A percentile compares a stretch with the other conserved stretches of the same genome.
These are phyloP conservation scores for Tetrapyrgos nigripes DNA, from an alignment of 1,284 basidiomycete genomes.

Conservation along the genomic window DNA sequence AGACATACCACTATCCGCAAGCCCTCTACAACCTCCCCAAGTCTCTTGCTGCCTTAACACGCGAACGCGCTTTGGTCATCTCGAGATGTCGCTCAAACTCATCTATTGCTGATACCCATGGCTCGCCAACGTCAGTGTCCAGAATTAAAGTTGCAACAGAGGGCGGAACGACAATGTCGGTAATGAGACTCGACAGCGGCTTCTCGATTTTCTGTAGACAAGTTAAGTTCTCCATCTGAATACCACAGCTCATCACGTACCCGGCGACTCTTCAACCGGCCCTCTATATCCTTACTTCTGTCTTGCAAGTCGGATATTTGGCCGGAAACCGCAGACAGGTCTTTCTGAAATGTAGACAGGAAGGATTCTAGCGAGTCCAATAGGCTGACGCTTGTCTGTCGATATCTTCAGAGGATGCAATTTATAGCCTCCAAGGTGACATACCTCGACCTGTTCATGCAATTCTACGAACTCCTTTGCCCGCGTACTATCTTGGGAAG, in stretches of 20 bases:
- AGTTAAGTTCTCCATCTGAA: constrained; percentile 9
- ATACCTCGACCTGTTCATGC: constrained; percentile 78
- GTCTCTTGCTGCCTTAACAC: constrained; percentile 87
- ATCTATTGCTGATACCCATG: constrained; percentile 83
- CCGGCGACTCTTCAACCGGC: constrained; percentile 81
- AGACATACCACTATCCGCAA: constrained; percentile 80
- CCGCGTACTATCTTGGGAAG: constrained; percentile 28
- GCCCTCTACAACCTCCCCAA: constrained; percentile 84
- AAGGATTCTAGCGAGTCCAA: constrained; percentile 89
- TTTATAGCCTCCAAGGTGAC: neutral
- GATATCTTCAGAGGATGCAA: constrained; percentile 7
- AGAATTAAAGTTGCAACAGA: constrained; percentile 80
- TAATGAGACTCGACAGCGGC: constrained; percentile 82
- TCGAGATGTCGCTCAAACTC: constrained; percentile 83
- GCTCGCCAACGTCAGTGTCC: constrained; percentile 82
- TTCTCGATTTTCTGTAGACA: constrained; percentile 81
- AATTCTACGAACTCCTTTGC: constrained; percentile 83
- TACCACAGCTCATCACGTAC: constrained; percentile 52
- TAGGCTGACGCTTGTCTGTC: constrained; percentile 76
- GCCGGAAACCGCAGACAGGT: constrained; percentile 91
- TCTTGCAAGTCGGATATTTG: constrained; percentile 95
- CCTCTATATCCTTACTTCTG: constrained; percentile 90
- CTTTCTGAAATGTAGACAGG: constrained; percentile 93
- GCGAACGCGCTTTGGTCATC: constrained; percentile 70
- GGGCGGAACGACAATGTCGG: constrained; percentile 86